Conservation (phyloP, 2,329 filamentous ascomycete genomes). For the Hymenoscyphus scutula region DNA sequence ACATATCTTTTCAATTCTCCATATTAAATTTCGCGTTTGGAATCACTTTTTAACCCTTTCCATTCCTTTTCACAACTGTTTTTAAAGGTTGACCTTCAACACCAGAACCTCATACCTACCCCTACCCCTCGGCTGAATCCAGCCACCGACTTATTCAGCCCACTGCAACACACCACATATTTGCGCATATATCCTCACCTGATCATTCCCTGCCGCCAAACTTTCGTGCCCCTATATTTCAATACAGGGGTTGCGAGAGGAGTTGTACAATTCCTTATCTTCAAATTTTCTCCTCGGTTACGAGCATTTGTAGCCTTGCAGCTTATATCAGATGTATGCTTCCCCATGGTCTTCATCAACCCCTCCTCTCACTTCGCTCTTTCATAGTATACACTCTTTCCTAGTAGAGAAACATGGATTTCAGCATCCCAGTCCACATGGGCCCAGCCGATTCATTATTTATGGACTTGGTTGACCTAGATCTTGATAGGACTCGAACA, state of each 20-base stretch:
- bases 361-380: too few relatives aligned
- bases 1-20: not conserved
- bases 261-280: not conserved
- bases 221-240: not conserved
- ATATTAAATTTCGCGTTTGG: not conserved
- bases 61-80: not conserved
- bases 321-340: constrained; percentile 3
- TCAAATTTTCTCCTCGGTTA: not conserved
- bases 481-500: constrained; percentile 10
- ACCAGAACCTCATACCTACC: too few relatives aligned
- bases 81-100: not conserved
- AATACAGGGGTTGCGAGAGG: not conserved
- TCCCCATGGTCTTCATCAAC: not conserved
- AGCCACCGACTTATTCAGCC: constrained; percentile 1
- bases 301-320: not conserved
- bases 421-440: not conserved
- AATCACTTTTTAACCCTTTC: not conserved
- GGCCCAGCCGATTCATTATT: not conserved
- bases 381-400: not conserved
- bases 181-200: not conserved
- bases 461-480: constrained; percentile 8
- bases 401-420: constrained; percentile 2
- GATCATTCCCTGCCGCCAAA: not conserved
- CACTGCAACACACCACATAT: not conserved
- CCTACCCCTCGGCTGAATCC: not conserved